Conservation (phyloP, 148 eudicot species). For the Rhododendron molle region DNA sequence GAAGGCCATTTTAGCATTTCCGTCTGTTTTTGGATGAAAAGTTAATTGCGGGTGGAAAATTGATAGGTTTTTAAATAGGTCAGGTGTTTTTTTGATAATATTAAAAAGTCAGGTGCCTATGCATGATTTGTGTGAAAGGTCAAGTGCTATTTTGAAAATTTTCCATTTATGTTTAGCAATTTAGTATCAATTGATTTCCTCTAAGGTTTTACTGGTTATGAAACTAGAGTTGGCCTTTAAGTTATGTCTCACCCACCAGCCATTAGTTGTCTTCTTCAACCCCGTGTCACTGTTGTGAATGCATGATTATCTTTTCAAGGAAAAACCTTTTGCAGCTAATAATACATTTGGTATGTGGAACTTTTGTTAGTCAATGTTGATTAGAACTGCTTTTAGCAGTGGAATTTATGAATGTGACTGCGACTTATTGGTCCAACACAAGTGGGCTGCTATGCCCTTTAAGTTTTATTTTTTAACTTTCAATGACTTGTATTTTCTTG, state of each 20-base stretch:
- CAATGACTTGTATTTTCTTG: not conserved
- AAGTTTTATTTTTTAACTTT: not conserved
- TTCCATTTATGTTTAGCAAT: not conserved
- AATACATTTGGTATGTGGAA: not conserved
- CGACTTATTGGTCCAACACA: not conserved
- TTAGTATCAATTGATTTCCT: not conserved
- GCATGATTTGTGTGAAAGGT: too few species aligned
- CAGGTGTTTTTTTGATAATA: too few species aligned
- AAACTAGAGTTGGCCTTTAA: not conserved
- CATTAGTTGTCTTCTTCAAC: not conserved
- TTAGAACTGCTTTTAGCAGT: not conserved
- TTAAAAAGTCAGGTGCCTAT: too few species aligned
- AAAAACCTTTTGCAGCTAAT: not conserved
- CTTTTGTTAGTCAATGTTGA: not conserved
- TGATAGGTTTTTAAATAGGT: too few species aligned
- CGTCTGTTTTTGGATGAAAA: too few species aligned
- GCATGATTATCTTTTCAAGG: not conserved
- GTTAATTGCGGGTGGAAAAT: too few species aligned
- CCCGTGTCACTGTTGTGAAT: not conserved
- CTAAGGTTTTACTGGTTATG: not conserved
- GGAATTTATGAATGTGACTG: not conserved
- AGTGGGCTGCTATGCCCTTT: not conserved
- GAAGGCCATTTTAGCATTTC: too few species aligned
- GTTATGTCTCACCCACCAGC: not conserved
- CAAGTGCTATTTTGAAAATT: too few species aligned